Conservation (phyloP, 208 protist genomes). For the Trypanosoma platydactyli region DNA sequence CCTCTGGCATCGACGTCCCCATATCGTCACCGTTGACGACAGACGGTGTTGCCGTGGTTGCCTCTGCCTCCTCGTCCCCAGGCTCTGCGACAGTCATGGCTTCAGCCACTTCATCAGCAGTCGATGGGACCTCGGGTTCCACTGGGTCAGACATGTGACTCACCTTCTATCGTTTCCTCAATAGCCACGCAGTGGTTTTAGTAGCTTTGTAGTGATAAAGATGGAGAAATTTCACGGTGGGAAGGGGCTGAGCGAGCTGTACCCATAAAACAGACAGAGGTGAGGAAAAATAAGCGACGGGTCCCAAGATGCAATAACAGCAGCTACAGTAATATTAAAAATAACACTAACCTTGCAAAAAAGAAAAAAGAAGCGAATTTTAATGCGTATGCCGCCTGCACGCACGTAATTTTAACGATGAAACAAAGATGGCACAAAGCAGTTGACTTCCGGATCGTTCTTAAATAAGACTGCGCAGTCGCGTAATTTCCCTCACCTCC, state of each 20-base stretch:
- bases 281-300: no score
- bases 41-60: neutral
- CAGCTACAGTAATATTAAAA: no score
- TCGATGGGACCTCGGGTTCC: neutral
- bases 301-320: no score
- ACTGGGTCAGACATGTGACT: constrained; percentile 2
- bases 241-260: no score
- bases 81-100: neutral
- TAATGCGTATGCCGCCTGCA: neutral
- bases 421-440: neutral
- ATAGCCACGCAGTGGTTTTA: no score
- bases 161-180: neutral
- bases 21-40: neutral
- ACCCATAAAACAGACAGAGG: neutral
- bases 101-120: neutral
- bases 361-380: neutral
- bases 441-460: neutral
- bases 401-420: neutral
- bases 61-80: neutral
- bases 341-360: neutral
- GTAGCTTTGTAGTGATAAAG: no score
- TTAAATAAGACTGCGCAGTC: constrained; percentile 61
- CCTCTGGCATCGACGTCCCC: neutral
- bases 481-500: constrained; percentile 58
- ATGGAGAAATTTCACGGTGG: no score